These are phyloP conservation scores for Spergularia bocconei DNA, from an alignment of 148 eudicot genomes.

Conservation along the genomic window DNA sequence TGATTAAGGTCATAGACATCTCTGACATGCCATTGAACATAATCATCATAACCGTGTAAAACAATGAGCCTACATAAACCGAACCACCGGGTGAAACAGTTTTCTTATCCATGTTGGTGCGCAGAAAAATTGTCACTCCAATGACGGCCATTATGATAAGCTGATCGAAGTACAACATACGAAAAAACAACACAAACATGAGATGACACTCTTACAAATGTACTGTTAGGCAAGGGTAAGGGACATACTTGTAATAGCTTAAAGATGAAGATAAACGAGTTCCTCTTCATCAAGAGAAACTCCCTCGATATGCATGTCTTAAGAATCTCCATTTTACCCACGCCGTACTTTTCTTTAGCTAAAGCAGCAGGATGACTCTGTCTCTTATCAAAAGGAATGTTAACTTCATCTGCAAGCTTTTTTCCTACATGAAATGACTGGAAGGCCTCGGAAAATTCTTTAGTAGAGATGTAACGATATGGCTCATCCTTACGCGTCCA, in stretches of 20 bases:
- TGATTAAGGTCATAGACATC: conserved; percentile 48
- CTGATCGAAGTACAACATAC: not conserved
- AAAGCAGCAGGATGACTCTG: conserved; percentile 42
- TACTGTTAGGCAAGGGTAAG: too few species aligned
- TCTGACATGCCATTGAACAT: conserved; percentile 63
- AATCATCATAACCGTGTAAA: conserved; percentile 49
- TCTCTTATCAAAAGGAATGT: conserved; percentile 36
- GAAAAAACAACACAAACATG: not conserved
- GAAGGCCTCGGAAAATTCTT: conserved; percentile 44
- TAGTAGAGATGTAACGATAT: conserved; percentile 32
- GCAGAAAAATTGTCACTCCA: conserved; percentile 63
- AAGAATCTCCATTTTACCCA: conserved; percentile 51
- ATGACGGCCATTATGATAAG: conserved; percentile 36
- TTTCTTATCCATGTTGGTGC: conserved; percentile 57
- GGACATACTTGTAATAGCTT: conserved; percentile 34
- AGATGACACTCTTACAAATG: not conserved
- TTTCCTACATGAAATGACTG: conserved; percentile 42
- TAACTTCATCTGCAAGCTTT: conserved; percentile 32
- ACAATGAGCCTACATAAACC: conserved; percentile 54
- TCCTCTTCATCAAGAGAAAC: conserved; percentile 63
- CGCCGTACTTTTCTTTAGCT: conserved; percentile 47
- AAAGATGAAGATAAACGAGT: conserved; percentile 57
- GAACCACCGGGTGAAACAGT: conserved; percentile 30
- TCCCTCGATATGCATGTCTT: conserved; percentile 65
- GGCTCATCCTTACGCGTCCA: conserved; percentile 36